These are phyloP conservation scores for Backusella liffmaniae DNA, from an alignment of 192 early-diverging fungal species.

Conservation along the genomic window DNA sequence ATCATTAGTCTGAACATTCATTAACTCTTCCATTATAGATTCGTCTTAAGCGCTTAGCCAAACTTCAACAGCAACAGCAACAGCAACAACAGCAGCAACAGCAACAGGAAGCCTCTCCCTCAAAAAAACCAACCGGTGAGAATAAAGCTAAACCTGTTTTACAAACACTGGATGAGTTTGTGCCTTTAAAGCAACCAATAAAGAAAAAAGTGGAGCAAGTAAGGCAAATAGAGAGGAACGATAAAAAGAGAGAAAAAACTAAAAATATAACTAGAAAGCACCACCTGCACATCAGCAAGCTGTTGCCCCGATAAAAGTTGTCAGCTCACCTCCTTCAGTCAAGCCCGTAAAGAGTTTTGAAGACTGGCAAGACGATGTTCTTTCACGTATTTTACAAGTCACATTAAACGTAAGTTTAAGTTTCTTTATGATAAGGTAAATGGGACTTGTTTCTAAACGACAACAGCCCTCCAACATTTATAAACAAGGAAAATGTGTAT, in stretches of 20 bases:
- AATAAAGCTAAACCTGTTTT: background rate
- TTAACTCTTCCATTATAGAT: slow-evolving; percentile 44
- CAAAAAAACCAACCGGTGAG: background rate
- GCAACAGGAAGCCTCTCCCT: background rate
- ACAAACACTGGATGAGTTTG: slow-evolving; percentile 8
- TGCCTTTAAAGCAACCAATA: background rate
- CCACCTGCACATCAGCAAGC: background rate
- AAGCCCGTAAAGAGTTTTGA: slow-evolving; percentile 50
- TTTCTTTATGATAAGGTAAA: too few relatives aligned
- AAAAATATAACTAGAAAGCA: background rate
- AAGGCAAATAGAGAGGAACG: background rate
- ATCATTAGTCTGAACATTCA: too few relatives aligned
- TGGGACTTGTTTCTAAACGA: background rate
- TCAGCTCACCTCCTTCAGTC: slow-evolving; percentile 3
- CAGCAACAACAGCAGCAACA: slow-evolving; percentile 11
- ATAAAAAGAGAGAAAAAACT: background rate
- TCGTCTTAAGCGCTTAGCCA: slow-evolving; percentile 62
- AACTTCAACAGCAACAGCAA: slow-evolving; percentile 41
- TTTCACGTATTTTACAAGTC: slow-evolving; percentile 74
- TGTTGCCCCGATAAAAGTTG: background rate
- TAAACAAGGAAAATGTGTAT: slow-evolving; percentile 30
- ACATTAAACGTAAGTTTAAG: slow-evolving; percentile 64
- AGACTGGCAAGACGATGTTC: slow-evolving; percentile 83
- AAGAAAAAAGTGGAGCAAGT: background rate
- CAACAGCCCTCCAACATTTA: slow-evolving; percentile 19